A percentile compares a stretch with the other conserved stretches of the same genome.
Conservation (phyloP, 805 yeast genomes). For the Starmerella geochares region DNA sequence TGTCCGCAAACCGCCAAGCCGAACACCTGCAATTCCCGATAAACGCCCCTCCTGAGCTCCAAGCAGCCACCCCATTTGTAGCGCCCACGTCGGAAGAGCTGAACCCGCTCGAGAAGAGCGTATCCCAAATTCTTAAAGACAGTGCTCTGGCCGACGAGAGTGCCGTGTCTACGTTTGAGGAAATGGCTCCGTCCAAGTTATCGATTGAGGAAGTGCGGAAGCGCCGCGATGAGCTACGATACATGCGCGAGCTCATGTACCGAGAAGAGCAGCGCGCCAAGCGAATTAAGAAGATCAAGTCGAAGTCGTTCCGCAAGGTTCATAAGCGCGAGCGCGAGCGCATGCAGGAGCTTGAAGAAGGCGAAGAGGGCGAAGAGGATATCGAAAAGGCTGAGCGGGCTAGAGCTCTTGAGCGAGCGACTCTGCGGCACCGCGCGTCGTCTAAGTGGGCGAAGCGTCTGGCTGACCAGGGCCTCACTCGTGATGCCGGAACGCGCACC, state of each 20-base stretch:
- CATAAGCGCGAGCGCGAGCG: constrained; percentile 74
- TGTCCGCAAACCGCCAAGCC: constrained; percentile 67
- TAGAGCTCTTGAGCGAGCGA: constrained; percentile 88
- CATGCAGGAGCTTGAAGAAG: constrained; percentile 49
- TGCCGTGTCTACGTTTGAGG: constrained; percentile 76
- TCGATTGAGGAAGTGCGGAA: constrained; percentile 67
- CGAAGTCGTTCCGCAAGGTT: constrained; percentile 77
- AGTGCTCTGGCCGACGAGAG: constrained; percentile 63
- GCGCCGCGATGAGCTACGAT: constrained; percentile 70
- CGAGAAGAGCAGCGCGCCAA: constrained; percentile 86
- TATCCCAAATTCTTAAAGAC: constrained; percentile 48
- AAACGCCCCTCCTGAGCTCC: constrained; percentile 36
- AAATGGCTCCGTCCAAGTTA: constrained; percentile 69
- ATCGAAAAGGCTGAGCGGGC: constrained; percentile 56
- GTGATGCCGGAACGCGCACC: constrained; percentile 70
- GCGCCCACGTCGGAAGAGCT: constrained; percentile 37
- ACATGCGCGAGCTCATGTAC: constrained; percentile 94
- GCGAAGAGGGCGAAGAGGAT: constrained; percentile 39
- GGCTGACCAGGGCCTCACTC: constrained; percentile 81
- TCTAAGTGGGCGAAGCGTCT: constrained; percentile 84
- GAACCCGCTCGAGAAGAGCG: constrained; percentile 54
- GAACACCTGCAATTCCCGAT: constrained; percentile 76
- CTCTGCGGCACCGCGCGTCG: constrained; percentile 77
- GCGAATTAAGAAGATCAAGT: constrained; percentile 87
- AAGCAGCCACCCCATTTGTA: constrained; percentile 47